Conservation (phyloP, 1,284 basidiomycete genomes). For the Heliocybe sulcata region DNA sequence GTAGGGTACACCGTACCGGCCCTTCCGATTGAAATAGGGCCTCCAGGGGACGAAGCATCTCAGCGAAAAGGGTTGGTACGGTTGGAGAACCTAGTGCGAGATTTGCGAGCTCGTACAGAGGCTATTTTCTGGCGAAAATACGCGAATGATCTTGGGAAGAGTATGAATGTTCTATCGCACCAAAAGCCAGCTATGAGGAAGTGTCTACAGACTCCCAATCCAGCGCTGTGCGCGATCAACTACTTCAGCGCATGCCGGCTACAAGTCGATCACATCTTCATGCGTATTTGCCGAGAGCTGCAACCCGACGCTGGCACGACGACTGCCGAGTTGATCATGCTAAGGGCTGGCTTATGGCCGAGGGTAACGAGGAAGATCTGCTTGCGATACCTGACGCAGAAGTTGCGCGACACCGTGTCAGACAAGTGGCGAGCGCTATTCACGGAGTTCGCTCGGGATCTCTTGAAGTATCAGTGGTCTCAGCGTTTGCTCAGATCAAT, state of each 20-base stretch:
- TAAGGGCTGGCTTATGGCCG: slow-evolving; percentile 21
- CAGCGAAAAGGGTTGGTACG: not conserved
- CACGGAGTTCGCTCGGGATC: slow-evolving; percentile 15
- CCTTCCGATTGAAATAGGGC: not conserved
- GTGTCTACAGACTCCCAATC: too few species aligned
- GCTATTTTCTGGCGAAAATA: not conserved
- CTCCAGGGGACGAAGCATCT: not conserved
- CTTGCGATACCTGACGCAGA: slow-evolving; percentile 9
- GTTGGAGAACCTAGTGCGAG: not conserved
- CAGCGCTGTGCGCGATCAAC: too few species aligned
- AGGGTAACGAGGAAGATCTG: slow-evolving; percentile 13
- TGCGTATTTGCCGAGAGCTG: slow-evolving; percentile 5
- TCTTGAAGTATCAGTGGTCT: slow-evolving; percentile 26
- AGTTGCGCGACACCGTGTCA: not conserved
- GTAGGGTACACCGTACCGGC: not conserved
- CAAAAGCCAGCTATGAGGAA: too few species aligned
- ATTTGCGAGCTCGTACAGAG: not conserved
- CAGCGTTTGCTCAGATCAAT: slow-evolving; percentile 19
- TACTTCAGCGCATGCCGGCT: not conserved
- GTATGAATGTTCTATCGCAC: not conserved
- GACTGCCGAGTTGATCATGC: slow-evolving; percentile 7
- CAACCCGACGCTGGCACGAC: slow-evolving; percentile 8
- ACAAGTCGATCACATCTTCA: slow-evolving; percentile 1
- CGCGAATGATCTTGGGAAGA: not conserved
- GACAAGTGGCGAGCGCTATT: slow-evolving; percentile 22